Evolutionary conservation across 352 stramenopile genomes (phyloP).

Genomic region (Phytophthora foliorum): DNA sequence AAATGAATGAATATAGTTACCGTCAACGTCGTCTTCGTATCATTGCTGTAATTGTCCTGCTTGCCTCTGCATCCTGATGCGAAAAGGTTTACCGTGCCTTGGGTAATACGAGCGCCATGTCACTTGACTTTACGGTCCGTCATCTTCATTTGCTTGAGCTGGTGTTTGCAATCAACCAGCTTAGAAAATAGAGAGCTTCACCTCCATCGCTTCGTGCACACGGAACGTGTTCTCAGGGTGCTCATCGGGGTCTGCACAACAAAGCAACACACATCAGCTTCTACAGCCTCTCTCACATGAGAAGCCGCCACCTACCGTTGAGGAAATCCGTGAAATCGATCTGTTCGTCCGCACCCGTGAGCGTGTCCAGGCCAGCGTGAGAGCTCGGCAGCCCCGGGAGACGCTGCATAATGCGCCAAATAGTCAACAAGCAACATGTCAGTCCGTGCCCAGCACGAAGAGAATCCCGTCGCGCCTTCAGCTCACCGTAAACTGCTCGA

Average conservation of each 20-base stretch:
- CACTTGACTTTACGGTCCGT: not conserved
- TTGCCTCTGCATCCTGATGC: not conserved
- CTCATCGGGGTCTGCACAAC: conserved; percentile 71
- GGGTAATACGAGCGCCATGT: conserved; percentile 17
- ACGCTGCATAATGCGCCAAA: conserved; percentile 67
- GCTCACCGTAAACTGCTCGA: conserved; percentile 83
- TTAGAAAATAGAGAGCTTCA: conserved; percentile 93
- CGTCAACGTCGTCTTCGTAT: conserved; percentile 31
- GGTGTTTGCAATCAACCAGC: conserved; percentile 8
- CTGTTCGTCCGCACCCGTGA: conserved; percentile 83
- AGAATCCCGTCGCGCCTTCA: not conserved
- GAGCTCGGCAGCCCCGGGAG: conserved; percentile 87
- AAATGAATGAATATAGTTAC: conserved; percentile 27
- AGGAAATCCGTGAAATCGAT: conserved; percentile 87
- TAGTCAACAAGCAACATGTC: not conserved
- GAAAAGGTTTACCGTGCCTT: not conserved
- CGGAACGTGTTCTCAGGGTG: conserved; percentile 84
- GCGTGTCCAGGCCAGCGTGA: conserved; percentile 76
- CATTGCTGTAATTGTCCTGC: conserved; percentile 15
- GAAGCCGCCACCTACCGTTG: conserved; percentile 57
- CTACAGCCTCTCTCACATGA: not conserved
- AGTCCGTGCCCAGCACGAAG: not conserved
- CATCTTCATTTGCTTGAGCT: conserved; percentile 1
- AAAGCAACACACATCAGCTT: conserved; percentile 22
- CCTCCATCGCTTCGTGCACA: conserved; percentile 91